A percentile compares a stretch with the other conserved stretches of the same genome.
phyloP scores from a whole-genome alignment of 176 grass and related monocot species.

The Bonia amplexicaulis region DNA sequence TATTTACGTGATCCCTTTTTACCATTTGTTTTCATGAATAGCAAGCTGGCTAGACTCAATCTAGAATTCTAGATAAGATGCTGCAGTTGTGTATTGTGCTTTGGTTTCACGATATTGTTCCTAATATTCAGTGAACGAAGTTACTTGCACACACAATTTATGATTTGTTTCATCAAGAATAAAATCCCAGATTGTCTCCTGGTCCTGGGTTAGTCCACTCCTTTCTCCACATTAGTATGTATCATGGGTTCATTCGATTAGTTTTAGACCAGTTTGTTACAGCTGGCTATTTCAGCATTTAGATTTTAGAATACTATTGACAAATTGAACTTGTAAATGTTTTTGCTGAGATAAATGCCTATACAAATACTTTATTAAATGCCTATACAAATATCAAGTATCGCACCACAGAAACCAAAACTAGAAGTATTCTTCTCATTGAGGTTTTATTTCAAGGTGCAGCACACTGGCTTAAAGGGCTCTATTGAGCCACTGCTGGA shows the following conservation, averaged over 20 bases:
- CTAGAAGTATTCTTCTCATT: conserved; percentile 14
- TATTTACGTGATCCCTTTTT: background rate
- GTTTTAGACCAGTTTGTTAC: background rate
- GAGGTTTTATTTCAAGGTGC: conserved; percentile 31
- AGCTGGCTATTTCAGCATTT: conserved; percentile 12
- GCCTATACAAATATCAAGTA: background rate
- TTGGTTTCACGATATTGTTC: background rate
- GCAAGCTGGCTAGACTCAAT: background rate
- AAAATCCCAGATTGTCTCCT: background rate
- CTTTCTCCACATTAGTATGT: background rate
- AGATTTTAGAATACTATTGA: background rate
- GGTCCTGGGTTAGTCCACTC: background rate
- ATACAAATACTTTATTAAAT: background rate
- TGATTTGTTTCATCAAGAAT: background rate
- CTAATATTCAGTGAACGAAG: background rate
- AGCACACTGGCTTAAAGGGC: conserved; percentile 80
- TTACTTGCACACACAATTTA: background rate
- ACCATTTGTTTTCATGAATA: conserved; percentile 2
- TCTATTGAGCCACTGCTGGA: conserved; percentile 79
- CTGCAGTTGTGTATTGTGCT: background rate
- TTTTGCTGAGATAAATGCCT: background rate
- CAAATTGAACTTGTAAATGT: background rate
- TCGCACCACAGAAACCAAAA: background rate
- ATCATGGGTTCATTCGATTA: background rate
- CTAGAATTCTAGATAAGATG: background rate